Evolutionary conservation across 345 rosid species (phyloP).

Genomic region (Camelina sativa): DNA sequence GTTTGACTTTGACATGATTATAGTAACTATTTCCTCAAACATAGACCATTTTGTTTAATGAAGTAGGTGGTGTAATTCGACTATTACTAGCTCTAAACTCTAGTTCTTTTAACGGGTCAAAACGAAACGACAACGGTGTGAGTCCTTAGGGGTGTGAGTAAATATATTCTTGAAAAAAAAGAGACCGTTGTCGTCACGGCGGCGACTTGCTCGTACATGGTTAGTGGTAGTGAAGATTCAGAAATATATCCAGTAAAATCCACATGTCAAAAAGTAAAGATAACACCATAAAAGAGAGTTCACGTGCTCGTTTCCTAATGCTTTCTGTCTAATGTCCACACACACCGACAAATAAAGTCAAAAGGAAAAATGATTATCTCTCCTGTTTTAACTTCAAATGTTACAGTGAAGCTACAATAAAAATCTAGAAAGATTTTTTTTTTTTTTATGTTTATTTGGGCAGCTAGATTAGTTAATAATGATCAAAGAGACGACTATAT

Average conservation of each 20-base stretch:
- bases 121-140: background rate
- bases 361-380: constrained; percentile 29
- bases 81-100: constrained; percentile 8
- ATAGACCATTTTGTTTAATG: background rate
- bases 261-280: constrained; percentile 40
- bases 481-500: background rate
- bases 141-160: constrained; percentile 13
- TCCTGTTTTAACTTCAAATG: constrained; percentile 22
- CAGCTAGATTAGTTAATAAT: constrained; percentile 13
- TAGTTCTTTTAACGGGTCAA: constrained; percentile 6
- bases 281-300: constrained; percentile 17
- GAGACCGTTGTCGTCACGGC: constrained; percentile 59
- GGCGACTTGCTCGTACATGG: constrained; percentile 40
- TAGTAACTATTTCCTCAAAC: background rate
- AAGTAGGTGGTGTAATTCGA: background rate
- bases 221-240: constrained; percentile 2
- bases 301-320: constrained; percentile 42
- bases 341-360: constrained; percentile 40
- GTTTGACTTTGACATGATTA: background rate
- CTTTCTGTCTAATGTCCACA: constrained; percentile 37
- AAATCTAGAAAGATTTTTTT: background rate
- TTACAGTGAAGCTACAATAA: constrained; percentile 2
- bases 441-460: background rate
- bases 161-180: constrained; percentile 20
- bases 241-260: constrained; percentile 32